Evolutionary conservation across 129 eudicot species (phyloP).

Genomic region (Dittrichia graveolens): DNA sequence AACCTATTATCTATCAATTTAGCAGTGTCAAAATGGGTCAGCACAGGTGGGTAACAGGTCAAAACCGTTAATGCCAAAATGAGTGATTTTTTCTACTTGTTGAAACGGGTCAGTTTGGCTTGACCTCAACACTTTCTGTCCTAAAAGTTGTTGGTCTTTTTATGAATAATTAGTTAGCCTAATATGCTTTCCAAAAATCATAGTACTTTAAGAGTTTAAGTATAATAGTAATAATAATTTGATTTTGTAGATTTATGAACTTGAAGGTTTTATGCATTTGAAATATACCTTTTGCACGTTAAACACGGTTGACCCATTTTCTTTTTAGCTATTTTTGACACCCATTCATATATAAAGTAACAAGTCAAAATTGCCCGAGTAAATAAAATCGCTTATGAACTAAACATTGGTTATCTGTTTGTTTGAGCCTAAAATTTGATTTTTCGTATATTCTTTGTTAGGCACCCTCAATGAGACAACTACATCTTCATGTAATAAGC

Average conservation of each 20-base stretch:
- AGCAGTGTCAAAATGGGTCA: background rate
- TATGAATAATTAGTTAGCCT: background rate
- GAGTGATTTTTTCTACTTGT: background rate
- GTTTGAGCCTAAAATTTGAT: background rate
- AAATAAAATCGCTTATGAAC: too few species aligned
- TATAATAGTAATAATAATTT: background rate
- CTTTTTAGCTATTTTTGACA: too few species aligned
- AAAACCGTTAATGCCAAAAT: background rate
- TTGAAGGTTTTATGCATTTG: background rate
- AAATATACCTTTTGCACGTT: too few species aligned
- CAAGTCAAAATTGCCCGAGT: too few species aligned
- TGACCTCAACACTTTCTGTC: background rate
- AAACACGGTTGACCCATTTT: too few species aligned
- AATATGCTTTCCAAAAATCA: constrained; percentile 1
- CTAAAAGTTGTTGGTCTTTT: background rate
- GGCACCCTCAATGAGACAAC: constrained; percentile 97
- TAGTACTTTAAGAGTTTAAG: too few species aligned
- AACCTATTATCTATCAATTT: background rate
- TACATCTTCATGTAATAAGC: constrained; percentile 96
- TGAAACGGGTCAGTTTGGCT: background rate
- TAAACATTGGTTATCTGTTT: background rate
- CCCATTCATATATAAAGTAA: too few species aligned
- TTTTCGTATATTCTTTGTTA: constrained; percentile 32
- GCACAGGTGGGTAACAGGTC: background rate
- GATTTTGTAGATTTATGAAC: background rate